These are phyloP conservation scores for Lepiota brunneoincarnata DNA, from an alignment of 768 basidiomycete species.

Conservation along the genomic window DNA sequence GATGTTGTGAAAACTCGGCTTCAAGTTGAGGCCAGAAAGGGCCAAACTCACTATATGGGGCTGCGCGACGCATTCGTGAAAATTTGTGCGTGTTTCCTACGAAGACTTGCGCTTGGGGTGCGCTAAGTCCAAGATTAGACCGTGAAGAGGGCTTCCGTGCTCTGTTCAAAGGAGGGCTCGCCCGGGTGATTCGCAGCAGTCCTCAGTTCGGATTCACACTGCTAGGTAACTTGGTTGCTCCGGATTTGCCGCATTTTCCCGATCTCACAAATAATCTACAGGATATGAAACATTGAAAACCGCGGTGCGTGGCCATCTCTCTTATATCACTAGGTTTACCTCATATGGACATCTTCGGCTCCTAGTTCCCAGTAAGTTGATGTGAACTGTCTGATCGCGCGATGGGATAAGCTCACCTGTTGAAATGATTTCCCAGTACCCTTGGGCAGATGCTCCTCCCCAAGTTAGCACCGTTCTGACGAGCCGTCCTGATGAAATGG, in stretches of 20 bases:
- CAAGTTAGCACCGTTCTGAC: slow-evolving; percentile 72
- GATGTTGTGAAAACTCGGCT: slow-evolving; percentile 98
- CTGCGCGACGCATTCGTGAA: slow-evolving; percentile 84
- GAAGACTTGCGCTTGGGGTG: slow-evolving; percentile 1
- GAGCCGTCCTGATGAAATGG: slow-evolving; percentile 75
- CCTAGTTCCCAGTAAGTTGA: slow-evolving; percentile 46
- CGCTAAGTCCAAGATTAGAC: slow-evolving; percentile 42
- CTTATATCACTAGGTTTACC: slow-evolving; percentile 12
- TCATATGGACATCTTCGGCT: slow-evolving; percentile 7
- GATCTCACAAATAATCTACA: slow-evolving; percentile 14
- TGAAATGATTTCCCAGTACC: slow-evolving; percentile 53
- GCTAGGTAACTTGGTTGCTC: slow-evolving; percentile 41
- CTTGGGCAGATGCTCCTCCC: slow-evolving; percentile 68
- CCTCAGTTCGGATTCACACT: slow-evolving; percentile 95
- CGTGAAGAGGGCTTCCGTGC: slow-evolving; percentile 88
- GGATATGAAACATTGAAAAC: slow-evolving; percentile 47
- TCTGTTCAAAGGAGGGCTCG: slow-evolving; percentile 89
- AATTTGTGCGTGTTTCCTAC: slow-evolving; percentile 63
- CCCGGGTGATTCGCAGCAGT: slow-evolving; percentile 84
- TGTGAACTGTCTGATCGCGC: slow-evolving; percentile 22
- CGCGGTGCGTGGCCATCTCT: slow-evolving; percentile 31
- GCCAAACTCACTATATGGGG: slow-evolving; percentile 91
- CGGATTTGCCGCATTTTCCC: slow-evolving; percentile 16
- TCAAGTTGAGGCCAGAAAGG: slow-evolving; percentile 89
- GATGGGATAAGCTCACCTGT: slow-evolving; percentile 18